phyloP scores from a whole-genome alignment of 116 monocot species.

The Phalaenopsis hybrid region DNA sequence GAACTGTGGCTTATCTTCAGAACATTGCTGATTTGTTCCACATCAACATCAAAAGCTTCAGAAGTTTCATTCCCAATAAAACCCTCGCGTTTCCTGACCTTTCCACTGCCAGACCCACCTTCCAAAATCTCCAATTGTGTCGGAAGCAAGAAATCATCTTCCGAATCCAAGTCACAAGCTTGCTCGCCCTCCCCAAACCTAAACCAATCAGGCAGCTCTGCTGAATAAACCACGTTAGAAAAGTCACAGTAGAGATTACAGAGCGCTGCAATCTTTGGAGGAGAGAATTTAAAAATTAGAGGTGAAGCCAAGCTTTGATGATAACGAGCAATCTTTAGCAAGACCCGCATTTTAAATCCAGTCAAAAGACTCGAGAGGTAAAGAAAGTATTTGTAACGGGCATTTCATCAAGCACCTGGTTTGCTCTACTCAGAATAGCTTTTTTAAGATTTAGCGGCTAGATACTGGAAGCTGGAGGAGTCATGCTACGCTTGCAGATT shows the following conservation, averaged over 20 bases:
- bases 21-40: conserved; percentile 12
- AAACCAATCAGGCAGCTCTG: conserved; percentile 21
- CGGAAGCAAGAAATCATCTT: conserved; percentile 22
- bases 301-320: neutral
- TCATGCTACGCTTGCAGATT: too few relatives aligned
- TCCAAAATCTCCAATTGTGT: conserved; percentile 2
- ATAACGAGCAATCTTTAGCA: neutral
- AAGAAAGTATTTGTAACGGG: neutral
- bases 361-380: neutral
- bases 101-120: neutral
- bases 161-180: conserved; percentile 2
- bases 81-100: neutral
- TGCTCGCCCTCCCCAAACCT: neutral
- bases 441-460: too few relatives aligned
- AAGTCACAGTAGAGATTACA: neutral
- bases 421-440: neutral
- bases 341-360: neutral
- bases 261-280: neutral
- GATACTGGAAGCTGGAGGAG: too few relatives aligned
- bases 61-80: neutral
- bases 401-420: neutral
- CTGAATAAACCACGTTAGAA: conserved; percentile 10
- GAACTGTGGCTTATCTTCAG: conserved; percentile 14
- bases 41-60: neutral
- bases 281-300: neutral